Conservation (phyloP, 2,329 filamentous ascomycete genomes). For the Arthrobotrys sinensis region DNA sequence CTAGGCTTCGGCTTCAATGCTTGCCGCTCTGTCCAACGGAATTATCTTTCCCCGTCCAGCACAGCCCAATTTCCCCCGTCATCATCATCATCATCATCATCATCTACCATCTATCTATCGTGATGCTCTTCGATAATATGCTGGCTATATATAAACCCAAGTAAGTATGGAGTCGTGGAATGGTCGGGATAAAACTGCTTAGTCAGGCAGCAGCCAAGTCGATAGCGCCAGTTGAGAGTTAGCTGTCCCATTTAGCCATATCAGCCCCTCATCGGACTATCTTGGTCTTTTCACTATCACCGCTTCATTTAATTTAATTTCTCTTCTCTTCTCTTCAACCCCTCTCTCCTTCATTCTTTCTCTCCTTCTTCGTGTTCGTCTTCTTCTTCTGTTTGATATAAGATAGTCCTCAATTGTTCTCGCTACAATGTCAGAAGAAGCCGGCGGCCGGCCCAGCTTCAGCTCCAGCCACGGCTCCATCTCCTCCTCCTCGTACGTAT, state of each 20-base stretch:
- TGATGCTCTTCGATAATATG: too few species aligned
- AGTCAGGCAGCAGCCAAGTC: too few species aligned
- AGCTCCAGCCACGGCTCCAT: slow-evolving; percentile 34
- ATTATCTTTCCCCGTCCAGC: too few species aligned
- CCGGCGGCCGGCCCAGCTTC: slow-evolving; percentile 31
- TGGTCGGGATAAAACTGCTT: too few species aligned
- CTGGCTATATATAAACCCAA: too few species aligned
- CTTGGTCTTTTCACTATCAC: not conserved
- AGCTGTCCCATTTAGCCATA: slow-evolving; percentile 3
- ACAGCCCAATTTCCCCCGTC: too few species aligned
- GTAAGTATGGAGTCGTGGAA: too few species aligned
- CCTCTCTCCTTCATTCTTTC: not conserved
- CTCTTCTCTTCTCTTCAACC: not conserved
- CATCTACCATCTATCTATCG: too few species aligned
- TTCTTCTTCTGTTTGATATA: not conserved
- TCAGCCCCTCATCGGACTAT: not conserved
- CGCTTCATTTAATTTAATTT: not conserved
- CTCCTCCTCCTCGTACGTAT: slow-evolving; percentile 40
- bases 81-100: too few species aligned
- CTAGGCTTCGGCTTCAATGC: too few species aligned
- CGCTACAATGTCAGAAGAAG: slow-evolving; percentile 27
- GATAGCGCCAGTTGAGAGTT: too few species aligned
- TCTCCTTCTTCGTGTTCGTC: not conserved
- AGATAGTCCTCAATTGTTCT: not conserved
- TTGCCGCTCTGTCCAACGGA: too few species aligned